These are phyloP conservation scores for Agaricales sp. DNA, from an alignment of 1,284 basidiomycete species.

Conservation along the genomic window DNA sequence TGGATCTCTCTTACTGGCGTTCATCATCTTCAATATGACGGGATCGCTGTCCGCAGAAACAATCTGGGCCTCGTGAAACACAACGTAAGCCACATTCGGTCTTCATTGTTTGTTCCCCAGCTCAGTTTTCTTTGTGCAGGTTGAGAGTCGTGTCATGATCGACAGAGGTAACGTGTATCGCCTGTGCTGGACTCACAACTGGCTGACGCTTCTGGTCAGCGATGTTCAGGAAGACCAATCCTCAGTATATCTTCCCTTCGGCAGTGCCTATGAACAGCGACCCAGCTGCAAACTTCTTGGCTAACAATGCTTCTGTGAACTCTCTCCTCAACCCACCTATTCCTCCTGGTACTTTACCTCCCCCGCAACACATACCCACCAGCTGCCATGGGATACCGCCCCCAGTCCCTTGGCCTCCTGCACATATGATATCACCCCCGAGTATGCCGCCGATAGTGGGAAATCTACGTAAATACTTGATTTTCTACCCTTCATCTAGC, in stretches of 20 bases:
- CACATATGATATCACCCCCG: too few species aligned
- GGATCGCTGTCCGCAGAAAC: slow-evolving; percentile 30
- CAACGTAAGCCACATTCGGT: slow-evolving; percentile 23
- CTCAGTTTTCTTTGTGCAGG: slow-evolving; percentile 15
- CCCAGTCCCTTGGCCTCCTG: too few species aligned
- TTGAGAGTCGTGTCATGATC: slow-evolving; percentile 41
- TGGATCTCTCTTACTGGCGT: slow-evolving; percentile 39
- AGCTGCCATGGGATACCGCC: too few species aligned
- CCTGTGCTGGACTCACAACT: slow-evolving; percentile 3
- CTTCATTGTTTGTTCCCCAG: slow-evolving; percentile 2
- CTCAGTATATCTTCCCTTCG: slow-evolving; percentile 33
- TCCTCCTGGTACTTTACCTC: background rate
- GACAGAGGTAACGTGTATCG: slow-evolving; percentile 31
- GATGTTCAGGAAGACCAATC: slow-evolving; percentile 38
- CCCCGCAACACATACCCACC: background rate
- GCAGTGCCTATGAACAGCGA: slow-evolving; percentile 14
- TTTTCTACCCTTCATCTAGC: too few species aligned
- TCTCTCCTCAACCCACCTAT: background rate
- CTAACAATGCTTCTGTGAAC: background rate
- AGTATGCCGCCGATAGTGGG: too few species aligned
- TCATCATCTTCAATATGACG: slow-evolving; percentile 45
- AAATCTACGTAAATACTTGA: too few species aligned
- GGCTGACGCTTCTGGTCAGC: too few species aligned
- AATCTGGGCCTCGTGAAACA: slow-evolving; percentile 29
- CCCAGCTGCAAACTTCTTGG: slow-evolving; percentile 3